A percentile compares a stretch with the other conserved stretches of the same genome.
Conservation (phyloP, 129 eudicot genomes). For the Flaveria linearis region DNA sequence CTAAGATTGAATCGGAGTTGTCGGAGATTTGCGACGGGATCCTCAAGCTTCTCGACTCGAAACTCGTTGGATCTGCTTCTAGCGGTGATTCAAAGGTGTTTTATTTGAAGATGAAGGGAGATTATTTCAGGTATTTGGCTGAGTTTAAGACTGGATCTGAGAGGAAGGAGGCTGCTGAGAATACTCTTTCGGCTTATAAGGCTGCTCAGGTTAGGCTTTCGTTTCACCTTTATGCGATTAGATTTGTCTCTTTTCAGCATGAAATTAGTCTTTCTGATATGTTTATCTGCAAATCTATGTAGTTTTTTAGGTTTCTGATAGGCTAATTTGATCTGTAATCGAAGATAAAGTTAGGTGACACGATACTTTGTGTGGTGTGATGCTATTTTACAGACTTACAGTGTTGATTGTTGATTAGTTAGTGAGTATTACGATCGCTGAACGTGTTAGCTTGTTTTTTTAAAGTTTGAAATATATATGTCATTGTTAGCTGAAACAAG, state of each 20-base stretch:
- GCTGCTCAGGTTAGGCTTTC: conserved; percentile 72
- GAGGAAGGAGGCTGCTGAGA: conserved; percentile 84
- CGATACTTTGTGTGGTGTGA: no score
- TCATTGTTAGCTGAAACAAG: no score
- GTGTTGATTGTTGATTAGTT: no score
- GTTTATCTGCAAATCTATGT: no score
- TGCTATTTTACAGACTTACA: no score
- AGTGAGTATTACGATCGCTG: no score
- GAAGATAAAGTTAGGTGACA: no score
- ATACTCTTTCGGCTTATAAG: conserved; percentile 70
- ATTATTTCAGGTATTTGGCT: conserved; percentile 74
- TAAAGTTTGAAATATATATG: no score
- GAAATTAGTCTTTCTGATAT: no score
- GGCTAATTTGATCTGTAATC: no score
- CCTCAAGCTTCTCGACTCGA: conserved; percentile 55
- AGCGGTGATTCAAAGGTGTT: conserved; percentile 74
- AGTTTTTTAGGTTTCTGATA: no score
- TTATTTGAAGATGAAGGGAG: conserved; percentile 88
- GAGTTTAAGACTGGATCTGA: conserved; percentile 84
- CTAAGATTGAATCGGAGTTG: conserved; percentile 78
- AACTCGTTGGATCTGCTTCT: conserved; percentile 59
- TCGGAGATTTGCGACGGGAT: conserved; percentile 68
- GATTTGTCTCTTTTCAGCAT: conserved; percentile 4
- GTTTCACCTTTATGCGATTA: not conserved
- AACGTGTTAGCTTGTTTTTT: no score